Percentiles rank a stretch among this genome's conserved stretches.
These are phyloP conservation scores for Diospyros lotus DNA, from an alignment of 148 eudicot species.

Conservation along the genomic window DNA sequence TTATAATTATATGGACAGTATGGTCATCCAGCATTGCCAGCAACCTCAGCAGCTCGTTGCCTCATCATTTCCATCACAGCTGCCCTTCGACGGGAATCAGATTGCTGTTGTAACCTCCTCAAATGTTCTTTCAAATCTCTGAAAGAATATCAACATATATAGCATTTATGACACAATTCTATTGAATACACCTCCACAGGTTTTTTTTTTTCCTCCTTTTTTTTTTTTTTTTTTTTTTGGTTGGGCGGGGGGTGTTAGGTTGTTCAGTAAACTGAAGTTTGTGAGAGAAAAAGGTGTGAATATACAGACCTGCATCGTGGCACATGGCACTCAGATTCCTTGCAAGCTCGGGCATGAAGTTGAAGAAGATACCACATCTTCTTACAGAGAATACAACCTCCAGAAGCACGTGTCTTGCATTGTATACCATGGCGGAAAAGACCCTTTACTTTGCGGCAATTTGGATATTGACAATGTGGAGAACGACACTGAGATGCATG, in stretches of 20 bases:
- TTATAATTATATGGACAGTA: conserved; percentile 11
- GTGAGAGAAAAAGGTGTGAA: neutral
- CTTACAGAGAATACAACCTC: conserved; percentile 85
- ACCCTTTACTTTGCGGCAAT: conserved; percentile 84
- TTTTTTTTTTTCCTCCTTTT: too few relatives aligned
- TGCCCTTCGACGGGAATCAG: conserved; percentile 85
- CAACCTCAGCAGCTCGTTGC: conserved; percentile 91
- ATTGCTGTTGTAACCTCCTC: conserved; percentile 74
- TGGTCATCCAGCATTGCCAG: conserved; percentile 38
- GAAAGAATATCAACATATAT: conserved; percentile 13
- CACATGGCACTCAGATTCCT: conserved; percentile 77
- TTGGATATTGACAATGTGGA: conserved; percentile 63
- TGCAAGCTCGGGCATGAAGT: conserved; percentile 96
- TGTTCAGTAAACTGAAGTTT: neutral
- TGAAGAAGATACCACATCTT: conserved; percentile 99
- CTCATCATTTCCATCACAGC: conserved; percentile 99
- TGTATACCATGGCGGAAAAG: conserved; percentile 88
- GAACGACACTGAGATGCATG: conserved; percentile 91
- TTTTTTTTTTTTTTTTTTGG: too few relatives aligned
- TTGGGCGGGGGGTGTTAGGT: neutral
- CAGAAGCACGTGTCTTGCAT: conserved; percentile 72
- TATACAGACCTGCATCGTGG: conserved; percentile 95
- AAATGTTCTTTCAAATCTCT: conserved; percentile 78
- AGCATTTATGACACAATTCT: too few relatives aligned
- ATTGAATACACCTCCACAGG: neutral